Evolutionary conservation across 192 early-diverging fungal genomes (phyloP).

Genomic region (Kappamyces sp.): DNA sequence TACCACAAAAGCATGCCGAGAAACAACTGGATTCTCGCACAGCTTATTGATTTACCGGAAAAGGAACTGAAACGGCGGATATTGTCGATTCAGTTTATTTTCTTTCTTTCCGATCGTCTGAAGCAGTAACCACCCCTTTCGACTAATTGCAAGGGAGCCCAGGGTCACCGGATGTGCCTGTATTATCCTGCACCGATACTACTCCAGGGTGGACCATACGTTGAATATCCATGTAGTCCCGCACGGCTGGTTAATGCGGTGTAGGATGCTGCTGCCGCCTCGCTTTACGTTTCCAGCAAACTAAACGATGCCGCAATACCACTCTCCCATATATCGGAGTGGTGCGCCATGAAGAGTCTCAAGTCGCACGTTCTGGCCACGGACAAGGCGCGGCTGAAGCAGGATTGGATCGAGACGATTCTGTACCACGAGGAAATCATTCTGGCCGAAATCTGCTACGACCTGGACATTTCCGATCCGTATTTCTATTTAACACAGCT

Average conservation of each 20-base stretch:
- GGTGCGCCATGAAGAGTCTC: background rate
- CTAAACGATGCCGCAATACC: constrained; percentile 16
- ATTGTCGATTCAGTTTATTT: constrained; percentile 8
- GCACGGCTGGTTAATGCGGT: constrained; percentile 4
- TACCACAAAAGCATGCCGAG: background rate
- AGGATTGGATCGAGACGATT: constrained; percentile 24
- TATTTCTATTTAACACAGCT: constrained; percentile 12
- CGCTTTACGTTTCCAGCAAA: constrained; percentile 26
- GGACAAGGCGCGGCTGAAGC: constrained; percentile 15
- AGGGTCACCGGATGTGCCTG: background rate
- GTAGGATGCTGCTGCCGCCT: constrained; percentile 21
- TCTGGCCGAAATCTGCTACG: constrained; percentile 23
- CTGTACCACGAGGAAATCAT: constrained; percentile 30
- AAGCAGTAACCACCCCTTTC: background rate
- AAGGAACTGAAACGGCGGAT: constrained; percentile 1
- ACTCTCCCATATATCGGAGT: background rate
- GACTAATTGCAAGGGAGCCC: too few relatives aligned
- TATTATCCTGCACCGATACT: constrained; percentile 14
- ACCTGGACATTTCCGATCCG: constrained; percentile 21
- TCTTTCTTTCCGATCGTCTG: constrained; percentile 4
- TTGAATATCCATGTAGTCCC: background rate
- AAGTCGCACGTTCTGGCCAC: background rate
- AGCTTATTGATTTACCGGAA: background rate
- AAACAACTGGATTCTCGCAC: constrained; percentile 12
- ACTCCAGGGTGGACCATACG: constrained; percentile 5